Conservation (phyloP, 495 filamentous ascomycete species). For the Pseudoneurospora amorphoporcata region DNA sequence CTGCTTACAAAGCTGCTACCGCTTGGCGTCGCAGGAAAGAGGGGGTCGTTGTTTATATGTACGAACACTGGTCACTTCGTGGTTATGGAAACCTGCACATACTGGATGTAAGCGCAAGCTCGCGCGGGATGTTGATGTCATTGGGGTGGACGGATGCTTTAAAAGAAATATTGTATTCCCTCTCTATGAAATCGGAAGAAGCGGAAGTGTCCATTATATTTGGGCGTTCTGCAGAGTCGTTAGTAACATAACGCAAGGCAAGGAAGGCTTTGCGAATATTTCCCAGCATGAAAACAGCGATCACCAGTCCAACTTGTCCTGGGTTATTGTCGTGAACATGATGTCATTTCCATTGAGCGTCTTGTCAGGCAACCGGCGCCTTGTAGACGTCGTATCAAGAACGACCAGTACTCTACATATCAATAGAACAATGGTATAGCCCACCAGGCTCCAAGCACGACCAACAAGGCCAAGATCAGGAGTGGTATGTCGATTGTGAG, state of each 20-base stretch:
- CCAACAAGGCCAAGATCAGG: conserved; percentile 21
- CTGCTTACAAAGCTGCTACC: not conserved
- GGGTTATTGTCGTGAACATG: too few relatives aligned
- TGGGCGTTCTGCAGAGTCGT: not conserved
- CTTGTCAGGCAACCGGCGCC: not conserved
- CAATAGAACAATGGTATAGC: not conserved
- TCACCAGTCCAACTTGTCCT: not conserved
- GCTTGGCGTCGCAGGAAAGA: not conserved
- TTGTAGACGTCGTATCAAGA: not conserved
- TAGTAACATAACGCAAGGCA: not conserved
- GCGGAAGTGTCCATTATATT: not conserved
- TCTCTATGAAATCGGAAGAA: not conserved
- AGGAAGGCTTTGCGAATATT: not conserved
- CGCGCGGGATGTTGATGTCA: not conserved
- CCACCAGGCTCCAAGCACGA: conserved; percentile 15
- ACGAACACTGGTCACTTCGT: not conserved
- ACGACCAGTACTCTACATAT: not conserved
- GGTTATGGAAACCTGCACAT: not conserved
- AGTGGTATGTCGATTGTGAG: conserved; percentile 25
- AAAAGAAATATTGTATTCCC: not conserved
- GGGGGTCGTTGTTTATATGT: not conserved
- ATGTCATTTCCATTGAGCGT: not conserved
- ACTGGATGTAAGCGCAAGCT: not conserved
- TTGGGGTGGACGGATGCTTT: not conserved
- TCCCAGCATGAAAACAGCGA: not conserved